These are phyloP conservation scores for Selaginella moellendorffii DNA, from an alignment of 75 land plant genomes.

Conservation along the genomic window DNA sequence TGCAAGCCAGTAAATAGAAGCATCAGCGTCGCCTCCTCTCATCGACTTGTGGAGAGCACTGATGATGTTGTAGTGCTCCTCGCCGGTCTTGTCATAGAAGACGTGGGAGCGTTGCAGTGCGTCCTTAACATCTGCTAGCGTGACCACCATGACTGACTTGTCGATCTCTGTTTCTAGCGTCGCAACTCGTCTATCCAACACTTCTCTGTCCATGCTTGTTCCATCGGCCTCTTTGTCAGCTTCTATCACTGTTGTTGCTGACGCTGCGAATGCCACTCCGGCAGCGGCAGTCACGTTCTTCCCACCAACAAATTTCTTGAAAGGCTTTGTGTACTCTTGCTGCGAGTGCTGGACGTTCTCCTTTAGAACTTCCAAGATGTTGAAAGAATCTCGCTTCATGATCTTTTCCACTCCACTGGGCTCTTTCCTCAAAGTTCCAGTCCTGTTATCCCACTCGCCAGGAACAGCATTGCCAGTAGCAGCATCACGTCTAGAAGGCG, in stretches of 20 bases:
- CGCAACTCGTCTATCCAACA: too few species aligned
- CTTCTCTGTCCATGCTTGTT: conserved; percentile 7
- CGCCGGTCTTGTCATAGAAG: conserved; percentile 37
- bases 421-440: neutral
- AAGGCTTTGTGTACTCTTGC: conserved; percentile 26
- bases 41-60: conserved; percentile 1
- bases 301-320: conserved; percentile 27
- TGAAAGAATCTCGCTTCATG: neutral
- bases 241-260: too few species aligned
- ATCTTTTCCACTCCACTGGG: neutral
- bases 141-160: neutral
- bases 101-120: conserved; percentile 11
- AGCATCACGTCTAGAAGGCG: too few species aligned
- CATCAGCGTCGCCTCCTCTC: neutral
- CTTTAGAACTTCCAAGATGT: conserved; percentile 10
- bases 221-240: neutral
- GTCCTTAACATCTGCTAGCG: neutral
- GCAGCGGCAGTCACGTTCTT: conserved; percentile 17
- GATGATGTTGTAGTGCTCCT: neutral
- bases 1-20: conserved; percentile 3
- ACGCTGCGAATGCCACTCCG: too few species aligned
- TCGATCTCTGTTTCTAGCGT: neutral
- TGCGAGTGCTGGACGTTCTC: conserved; percentile 9
- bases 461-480: too few species aligned
- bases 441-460: too few species aligned